Conservation (phyloP, 371 early-diverging fungal genomes). For the Mortierella sp. region DNA sequence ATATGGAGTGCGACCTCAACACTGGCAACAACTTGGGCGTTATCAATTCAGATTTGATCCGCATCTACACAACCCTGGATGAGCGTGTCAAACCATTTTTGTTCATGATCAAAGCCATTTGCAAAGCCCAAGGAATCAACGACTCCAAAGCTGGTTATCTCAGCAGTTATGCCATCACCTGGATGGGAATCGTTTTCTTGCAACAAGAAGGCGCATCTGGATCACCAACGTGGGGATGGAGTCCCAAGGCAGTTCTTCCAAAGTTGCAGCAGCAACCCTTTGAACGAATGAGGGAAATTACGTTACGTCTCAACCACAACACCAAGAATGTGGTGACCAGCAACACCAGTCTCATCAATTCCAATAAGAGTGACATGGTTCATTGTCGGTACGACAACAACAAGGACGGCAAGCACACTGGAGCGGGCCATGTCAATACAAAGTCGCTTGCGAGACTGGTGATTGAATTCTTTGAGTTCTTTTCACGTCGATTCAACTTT, state of each 20-base stretch:
- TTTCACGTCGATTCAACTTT: slow-evolving; percentile 35
- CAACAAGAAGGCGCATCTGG: slow-evolving; percentile 19
- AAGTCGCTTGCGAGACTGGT: slow-evolving; percentile 29
- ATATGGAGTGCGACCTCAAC: slow-evolving; percentile 44
- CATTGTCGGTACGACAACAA: slow-evolving; percentile 34
- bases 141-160: slow-evolving; percentile 32
- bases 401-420: slow-evolving; percentile 29
- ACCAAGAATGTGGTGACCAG: slow-evolving; percentile 5
- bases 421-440: slow-evolving; percentile 23
- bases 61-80: slow-evolving; percentile 34
- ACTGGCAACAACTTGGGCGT: slow-evolving; percentile 39
- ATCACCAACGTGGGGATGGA: slow-evolving; percentile 8
- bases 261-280: slow-evolving; percentile 35
- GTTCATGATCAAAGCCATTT: slow-evolving; percentile 39
- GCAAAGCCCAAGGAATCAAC: slow-evolving; percentile 47
- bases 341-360: slow-evolving; percentile 14
- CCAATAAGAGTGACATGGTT: slow-evolving; percentile 20
- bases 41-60: slow-evolving; percentile 37
- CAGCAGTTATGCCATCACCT: slow-evolving; percentile 43
- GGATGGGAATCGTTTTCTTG: slow-evolving; percentile 48
- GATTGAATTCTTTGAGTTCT: slow-evolving; percentile 49
- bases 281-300: slow-evolving; percentile 28
- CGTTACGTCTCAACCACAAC: slow-evolving; percentile 25
- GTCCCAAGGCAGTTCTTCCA: slow-evolving; percentile 22
- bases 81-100: slow-evolving; percentile 45